Evolutionary conservation across 345 rosid genomes (phyloP).

Genomic region (Carallia pectinifolia): DNA sequence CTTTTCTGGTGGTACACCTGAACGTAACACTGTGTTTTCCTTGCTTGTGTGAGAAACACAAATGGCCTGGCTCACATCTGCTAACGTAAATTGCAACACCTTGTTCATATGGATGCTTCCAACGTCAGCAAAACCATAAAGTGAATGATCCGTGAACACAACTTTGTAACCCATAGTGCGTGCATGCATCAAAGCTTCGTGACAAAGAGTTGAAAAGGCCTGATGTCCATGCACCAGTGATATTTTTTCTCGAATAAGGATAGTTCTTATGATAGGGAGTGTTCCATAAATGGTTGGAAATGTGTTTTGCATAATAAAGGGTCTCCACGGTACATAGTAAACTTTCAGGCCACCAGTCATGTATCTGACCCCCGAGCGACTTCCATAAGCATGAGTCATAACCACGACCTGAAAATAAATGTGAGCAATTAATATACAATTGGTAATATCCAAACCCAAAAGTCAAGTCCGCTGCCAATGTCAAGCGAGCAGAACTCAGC

Average conservation of each 20-base stretch:
- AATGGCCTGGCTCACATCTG: slow-evolving; percentile 91
- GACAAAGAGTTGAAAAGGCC: slow-evolving; percentile 97
- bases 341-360: slow-evolving; percentile 92
- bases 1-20: slow-evolving; percentile 84
- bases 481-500: not conserved
- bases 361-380: slow-evolving; percentile 81
- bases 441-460: not conserved
- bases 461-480: not conserved
- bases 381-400: slow-evolving; percentile 93
- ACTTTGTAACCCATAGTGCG: slow-evolving; percentile 89
- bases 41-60: slow-evolving; percentile 97
- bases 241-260: slow-evolving; percentile 75
- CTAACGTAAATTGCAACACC: slow-evolving; percentile 87
- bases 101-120: slow-evolving; percentile 99
- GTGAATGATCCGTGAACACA: slow-evolving; percentile 90
- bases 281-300: slow-evolving; percentile 82
- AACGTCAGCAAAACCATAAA: slow-evolving; percentile 89
- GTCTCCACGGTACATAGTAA: slow-evolving; percentile 85
- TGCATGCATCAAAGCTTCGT: slow-evolving; percentile 93
- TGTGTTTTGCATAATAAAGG: slow-evolving; percentile 80
- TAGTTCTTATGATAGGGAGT: slow-evolving; percentile 72
- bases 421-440: slow-evolving; percentile 3
- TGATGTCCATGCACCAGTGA: slow-evolving; percentile 92
- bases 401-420: slow-evolving; percentile 70
- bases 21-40: slow-evolving; percentile 88